phyloP scores from a whole-genome alignment of 2,329 filamentous ascomycete genomes.

The Diplodia seriata region DNA sequence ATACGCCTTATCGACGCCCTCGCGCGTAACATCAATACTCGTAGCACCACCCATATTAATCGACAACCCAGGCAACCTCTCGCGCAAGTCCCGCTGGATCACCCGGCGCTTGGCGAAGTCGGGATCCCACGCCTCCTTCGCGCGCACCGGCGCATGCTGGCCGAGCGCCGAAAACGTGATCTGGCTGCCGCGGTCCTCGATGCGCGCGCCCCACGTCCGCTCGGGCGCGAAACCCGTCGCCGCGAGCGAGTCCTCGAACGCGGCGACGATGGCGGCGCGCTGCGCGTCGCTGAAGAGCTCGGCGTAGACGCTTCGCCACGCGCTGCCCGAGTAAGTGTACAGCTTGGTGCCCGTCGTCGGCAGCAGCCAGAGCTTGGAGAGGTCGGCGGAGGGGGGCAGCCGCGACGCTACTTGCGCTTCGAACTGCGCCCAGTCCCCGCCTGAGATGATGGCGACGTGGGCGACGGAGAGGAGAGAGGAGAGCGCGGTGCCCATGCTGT shows the following conservation, averaged over 20 bases:
- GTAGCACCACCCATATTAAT: slow-evolving; percentile 54
- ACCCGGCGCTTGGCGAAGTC: slow-evolving; percentile 51
- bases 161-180: slow-evolving; percentile 54
- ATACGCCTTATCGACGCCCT: slow-evolving; percentile 51
- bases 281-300: slow-evolving; percentile 48
- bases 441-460: slow-evolving; percentile 52
- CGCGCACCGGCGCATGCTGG: slow-evolving; percentile 48
- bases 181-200: slow-evolving; percentile 53
- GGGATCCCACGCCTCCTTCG: slow-evolving; percentile 51
- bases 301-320: slow-evolving; percentile 48
- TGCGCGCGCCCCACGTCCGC: slow-evolving; percentile 50
- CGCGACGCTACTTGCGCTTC: slow-evolving; percentile 51
- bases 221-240: slow-evolving; percentile 49
- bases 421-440: slow-evolving; percentile 54
- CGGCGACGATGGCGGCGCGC: slow-evolving; percentile 43
- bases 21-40: slow-evolving; percentile 51
- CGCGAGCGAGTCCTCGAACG: slow-evolving; percentile 47
- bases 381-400: slow-evolving; percentile 46
- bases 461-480: slow-evolving; percentile 48
- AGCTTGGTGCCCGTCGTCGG: slow-evolving; percentile 54
- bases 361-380: slow-evolving; percentile 53
- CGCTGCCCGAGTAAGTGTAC: slow-evolving; percentile 43
- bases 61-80: slow-evolving; percentile 47
- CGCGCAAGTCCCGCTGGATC: slow-evolving; percentile 48
- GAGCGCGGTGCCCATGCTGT: slow-evolving; percentile 45